Base-by-base conservation (phyloP, 768 basidiomycete species). In the Mycena venus region DNA sequence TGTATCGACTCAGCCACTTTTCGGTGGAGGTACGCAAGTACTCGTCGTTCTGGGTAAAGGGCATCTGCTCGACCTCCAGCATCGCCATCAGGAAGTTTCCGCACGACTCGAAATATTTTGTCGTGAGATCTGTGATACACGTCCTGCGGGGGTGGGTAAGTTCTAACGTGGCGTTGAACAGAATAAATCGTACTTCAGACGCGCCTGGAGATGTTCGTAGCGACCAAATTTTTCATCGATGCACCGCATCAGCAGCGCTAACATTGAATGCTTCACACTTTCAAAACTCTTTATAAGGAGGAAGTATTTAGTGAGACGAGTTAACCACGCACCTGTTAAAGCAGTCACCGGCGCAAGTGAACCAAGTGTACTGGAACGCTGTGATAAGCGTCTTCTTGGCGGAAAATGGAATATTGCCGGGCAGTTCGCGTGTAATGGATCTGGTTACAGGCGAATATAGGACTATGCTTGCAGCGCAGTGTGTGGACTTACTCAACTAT, bases 1-100 rank as follows among this genome's bases (percentile, higher is more conserved):
- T 84, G 75, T 84, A 85, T 19, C 78, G 75, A n/a, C 79, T 80
- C 9, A 85, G 76, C 73, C 78, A 83, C 71, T 82, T 82, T 29
- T 85, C 84, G 27, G 81, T 81, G 14, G 76, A 78, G 21, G 80
- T 40, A 8, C 70, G 42, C 36, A 84, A 74, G 70, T 85, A 86
- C 58, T 83, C 83, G 21, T 74, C 76, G 71, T 87, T 86, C 73
- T 82, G 82, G 11, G 86, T 87, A 77, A 79, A 87, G 0, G 84
- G 86, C 5, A 62, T 55, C 4, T 59, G 60, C 76, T 89, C 88
- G 6, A 85, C 72, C 8, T 70, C 68, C 19, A 88, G 68, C 15
- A 82, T 82, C 25, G 80, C 76, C 55, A 70, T 75, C 25, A 88
- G 55, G n/a, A 79, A 76, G 7, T 38, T 11, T 0, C 66, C 79